These are phyloP conservation scores for Erythrophleum fordii DNA, from an alignment of 306 rosid genomes.

Conservation along the genomic window DNA sequence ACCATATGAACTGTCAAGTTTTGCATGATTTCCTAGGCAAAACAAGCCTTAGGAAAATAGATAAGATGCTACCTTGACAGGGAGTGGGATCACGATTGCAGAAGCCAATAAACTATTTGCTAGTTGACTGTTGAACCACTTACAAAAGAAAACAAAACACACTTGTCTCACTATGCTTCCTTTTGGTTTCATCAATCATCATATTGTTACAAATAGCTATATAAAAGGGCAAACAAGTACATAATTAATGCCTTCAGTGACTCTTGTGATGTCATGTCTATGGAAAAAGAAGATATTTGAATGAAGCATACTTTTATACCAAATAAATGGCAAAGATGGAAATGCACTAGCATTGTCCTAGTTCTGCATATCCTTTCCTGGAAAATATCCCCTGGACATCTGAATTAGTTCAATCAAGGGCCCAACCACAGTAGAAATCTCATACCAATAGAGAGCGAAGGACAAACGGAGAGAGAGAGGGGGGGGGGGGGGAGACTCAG, in stretches of 20 bases:
- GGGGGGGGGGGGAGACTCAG: too few relatives aligned
- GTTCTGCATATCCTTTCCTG: slow-evolving; percentile 1
- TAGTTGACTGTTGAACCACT: background rate
- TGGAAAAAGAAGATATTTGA: background rate
- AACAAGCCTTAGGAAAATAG: background rate
- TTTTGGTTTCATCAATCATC: background rate
- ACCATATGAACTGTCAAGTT: too few relatives aligned
- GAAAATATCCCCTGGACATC: slow-evolving; percentile 15
- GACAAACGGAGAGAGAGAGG: too few relatives aligned
- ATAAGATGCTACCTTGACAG: background rate
- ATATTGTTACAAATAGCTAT: background rate
- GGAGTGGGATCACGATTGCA: background rate
- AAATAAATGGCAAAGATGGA: background rate
- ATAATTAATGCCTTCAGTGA: background rate
- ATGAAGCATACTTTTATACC: background rate
- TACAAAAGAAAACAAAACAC: background rate
- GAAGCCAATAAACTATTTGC: background rate
- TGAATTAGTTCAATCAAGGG: slow-evolving; percentile 5
- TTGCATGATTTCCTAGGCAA: background rate
- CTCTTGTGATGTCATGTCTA: background rate
- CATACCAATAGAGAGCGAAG: background rate
- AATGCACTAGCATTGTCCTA: slow-evolving; percentile 8
- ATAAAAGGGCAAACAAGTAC: background rate
- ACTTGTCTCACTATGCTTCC: background rate
- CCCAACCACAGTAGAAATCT: background rate